Evolutionary conservation across 2,329 filamentous ascomycete genomes (phyloP).

Genomic region (Pleoardoris graminearum): DNA sequence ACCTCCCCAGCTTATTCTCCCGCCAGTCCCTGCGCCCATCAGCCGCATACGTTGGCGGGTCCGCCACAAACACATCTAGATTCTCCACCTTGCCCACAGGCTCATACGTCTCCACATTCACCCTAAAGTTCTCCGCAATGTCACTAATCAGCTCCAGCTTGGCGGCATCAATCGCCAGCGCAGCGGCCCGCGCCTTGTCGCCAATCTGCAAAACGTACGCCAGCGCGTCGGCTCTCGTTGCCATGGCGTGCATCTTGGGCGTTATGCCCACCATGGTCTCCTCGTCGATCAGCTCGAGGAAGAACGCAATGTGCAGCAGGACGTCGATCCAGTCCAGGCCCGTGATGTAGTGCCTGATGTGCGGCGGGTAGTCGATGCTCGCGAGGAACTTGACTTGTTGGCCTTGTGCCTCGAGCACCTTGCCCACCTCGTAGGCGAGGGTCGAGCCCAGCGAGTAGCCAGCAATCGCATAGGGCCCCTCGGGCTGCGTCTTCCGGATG

Average conservation of each 20-base stretch:
- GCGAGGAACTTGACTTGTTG: slow-evolving; percentile 50
- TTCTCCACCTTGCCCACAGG: slow-evolving; percentile 42
- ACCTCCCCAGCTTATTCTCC: slow-evolving; percentile 20
- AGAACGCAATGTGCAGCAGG: slow-evolving; percentile 48
- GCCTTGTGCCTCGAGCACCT: slow-evolving; percentile 47
- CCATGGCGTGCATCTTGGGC: slow-evolving; percentile 19
- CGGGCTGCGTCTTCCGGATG: slow-evolving; percentile 51
- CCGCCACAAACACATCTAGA: slow-evolving; percentile 51
- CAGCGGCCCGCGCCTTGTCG: slow-evolving; percentile 25
- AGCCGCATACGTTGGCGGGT: slow-evolving; percentile 38
- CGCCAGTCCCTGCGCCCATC: slow-evolving; percentile 39
- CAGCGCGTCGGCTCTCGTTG: slow-evolving; percentile 5
- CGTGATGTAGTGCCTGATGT: slow-evolving; percentile 51
- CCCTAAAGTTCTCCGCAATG: not conserved
- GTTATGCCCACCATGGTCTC: slow-evolving; percentile 8
- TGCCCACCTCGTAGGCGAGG: slow-evolving; percentile 56
- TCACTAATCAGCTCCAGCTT: slow-evolving; percentile 19
- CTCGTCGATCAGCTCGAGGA: slow-evolving; percentile 48
- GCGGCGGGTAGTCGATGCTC: slow-evolving; percentile 54
- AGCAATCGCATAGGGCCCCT: slow-evolving; percentile 56
- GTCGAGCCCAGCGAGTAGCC: slow-evolving; percentile 58
- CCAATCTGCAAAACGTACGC: slow-evolving; percentile 19
- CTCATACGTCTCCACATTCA: slow-evolving; percentile 36
- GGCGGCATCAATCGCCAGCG: slow-evolving; percentile 46
- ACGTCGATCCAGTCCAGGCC: slow-evolving; percentile 46